Conservation (phyloP, 2,329 filamentous ascomycete genomes). For the Coniochaeta sp. region DNA sequence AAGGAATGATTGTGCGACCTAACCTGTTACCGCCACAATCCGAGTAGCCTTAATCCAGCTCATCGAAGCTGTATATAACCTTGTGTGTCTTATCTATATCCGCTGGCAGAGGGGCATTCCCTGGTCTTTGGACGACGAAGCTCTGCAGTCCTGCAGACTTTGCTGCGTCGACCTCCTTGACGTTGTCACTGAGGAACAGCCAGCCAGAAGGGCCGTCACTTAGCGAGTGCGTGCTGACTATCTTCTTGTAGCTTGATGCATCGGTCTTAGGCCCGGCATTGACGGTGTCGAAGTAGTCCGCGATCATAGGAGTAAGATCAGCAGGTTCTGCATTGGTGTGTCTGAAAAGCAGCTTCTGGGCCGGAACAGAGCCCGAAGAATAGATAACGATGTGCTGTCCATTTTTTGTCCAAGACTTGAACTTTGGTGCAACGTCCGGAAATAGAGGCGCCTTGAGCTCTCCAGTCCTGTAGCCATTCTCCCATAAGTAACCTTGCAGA, state of each 20-base stretch:
- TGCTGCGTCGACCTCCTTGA: constrained; percentile 60
- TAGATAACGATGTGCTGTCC: constrained; percentile 65
- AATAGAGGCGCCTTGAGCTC: constrained; percentile 67
- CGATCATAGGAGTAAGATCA: constrained; percentile 53
- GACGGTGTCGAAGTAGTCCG: constrained; percentile 70
- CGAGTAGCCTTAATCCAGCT: constrained; percentile 6
- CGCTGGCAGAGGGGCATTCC: constrained; percentile 56
- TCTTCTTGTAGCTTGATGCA: constrained; percentile 57
- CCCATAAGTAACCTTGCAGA: constrained; percentile 74
- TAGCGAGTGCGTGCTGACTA: constrained; percentile 41
- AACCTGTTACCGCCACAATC: no score
- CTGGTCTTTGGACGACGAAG: constrained; percentile 56
- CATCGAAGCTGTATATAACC: constrained; percentile 23
- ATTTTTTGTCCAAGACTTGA: constrained; percentile 47
- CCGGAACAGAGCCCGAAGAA: constrained; percentile 71
- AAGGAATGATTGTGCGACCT: no score
- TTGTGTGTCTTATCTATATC: constrained; percentile 21
- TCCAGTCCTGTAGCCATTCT: constrained; percentile 63
- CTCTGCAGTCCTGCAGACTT: constrained; percentile 55
- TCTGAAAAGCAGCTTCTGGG: constrained; percentile 72
- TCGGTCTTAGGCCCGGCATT: constrained; percentile 72
- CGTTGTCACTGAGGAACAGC: constrained; percentile 77
- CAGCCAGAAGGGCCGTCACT: constrained; percentile 42
- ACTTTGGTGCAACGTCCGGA: constrained; percentile 59
- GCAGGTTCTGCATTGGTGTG: constrained; percentile 51